Evolutionary conservation across 2,329 filamentous ascomycete genomes (phyloP), one percentile per base, ranked within the genome.

Genomic region (Periconia sp.): DNA sequence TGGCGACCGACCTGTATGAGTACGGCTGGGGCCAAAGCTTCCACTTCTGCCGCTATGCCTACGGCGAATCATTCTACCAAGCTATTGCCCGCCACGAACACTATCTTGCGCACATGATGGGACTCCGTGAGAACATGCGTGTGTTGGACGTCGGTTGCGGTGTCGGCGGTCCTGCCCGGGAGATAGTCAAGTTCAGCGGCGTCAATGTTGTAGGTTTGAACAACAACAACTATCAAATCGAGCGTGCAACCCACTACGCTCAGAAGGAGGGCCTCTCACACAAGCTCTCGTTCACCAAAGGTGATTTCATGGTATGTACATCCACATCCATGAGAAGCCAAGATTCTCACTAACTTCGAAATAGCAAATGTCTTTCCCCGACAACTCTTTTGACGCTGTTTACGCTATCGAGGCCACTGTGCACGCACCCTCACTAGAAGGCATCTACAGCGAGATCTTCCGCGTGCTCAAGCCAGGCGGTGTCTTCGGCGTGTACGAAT

Each of bases 161-260:
- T 83, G 92, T 97, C 51, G 94, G 94, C 68, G 94, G 94, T 45
- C 94, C 94, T 19, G 94, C 93, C 7, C 86, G 92, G 57, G 92
- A 97, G 80, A 97, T 99, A 68, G 91, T 90, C 78, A 95, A 95
- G 79, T 99, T 99, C 79, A 89, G 91, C 11, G 93, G 90, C 57
- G 89, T 85, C 65, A 91, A 97, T 66, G 84, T 97, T 59, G 88
- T 91, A 20, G 94, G 94, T 42, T 79, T 97, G 74, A 99, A 97
- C 86, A 97, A 97, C 86, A 97, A 97, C 77, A 91, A 97, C 79
- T 99, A 99, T 81, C 94, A 97, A 80, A 96, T 97, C 62, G 85
- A 97, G 73, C 90, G 94, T 61, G 93, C 92, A n/a, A 92, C 86
- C 14, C 81, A 83, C 50, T 96, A 97, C 72, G 91, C 92, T 2